A percentile compares a stretch with the other conserved stretches of the same genome.
Conservation (phyloP, 768 basidiomycete species). For the Xerocomus spinulosus region DNA sequence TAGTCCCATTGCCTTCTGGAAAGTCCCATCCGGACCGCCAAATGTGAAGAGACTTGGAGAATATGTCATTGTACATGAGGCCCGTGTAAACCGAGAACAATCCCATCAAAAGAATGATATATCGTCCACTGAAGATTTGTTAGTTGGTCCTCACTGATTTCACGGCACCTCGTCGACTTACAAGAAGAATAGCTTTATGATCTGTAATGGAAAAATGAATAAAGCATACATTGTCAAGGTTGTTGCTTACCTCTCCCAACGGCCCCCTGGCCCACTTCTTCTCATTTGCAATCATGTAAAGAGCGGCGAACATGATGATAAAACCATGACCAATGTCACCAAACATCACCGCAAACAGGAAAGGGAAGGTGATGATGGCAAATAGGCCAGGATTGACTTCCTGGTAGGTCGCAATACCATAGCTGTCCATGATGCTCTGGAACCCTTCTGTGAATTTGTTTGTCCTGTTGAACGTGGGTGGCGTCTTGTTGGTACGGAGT, state of each 20-base stretch:
- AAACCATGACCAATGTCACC: constrained; percentile 97
- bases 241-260: constrained; percentile 61
- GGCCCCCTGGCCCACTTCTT: constrained; percentile 67
- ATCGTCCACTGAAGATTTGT: constrained; percentile 70
- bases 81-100: constrained; percentile 94
- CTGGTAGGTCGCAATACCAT: constrained; percentile 91
- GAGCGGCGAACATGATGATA: constrained; percentile 71
- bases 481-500: constrained; percentile 82
- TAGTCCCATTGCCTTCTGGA: constrained; percentile 43
- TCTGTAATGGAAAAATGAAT: constrained; percentile 41
- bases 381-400: constrained; percentile 97
- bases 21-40: constrained; percentile 89
- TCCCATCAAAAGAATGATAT: constrained; percentile 99
- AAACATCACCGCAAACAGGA: constrained; percentile 99
- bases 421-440: constrained; percentile 97
- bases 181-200: constrained; percentile 89
- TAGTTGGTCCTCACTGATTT: constrained; percentile 10
- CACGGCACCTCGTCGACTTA: constrained; percentile 39
- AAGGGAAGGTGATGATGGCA: constrained; percentile 90
- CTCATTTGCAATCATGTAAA: constrained; percentile 86
- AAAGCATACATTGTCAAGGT: not conserved
- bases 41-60: constrained; percentile 86
- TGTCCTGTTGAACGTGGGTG: constrained; percentile 91
- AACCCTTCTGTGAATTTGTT: constrained; percentile 97
- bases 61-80: constrained; percentile 97